Base-by-base conservation (phyloP, 2,329 filamentous ascomycete genomes). In the Cucurbitaria berberidis region DNA sequence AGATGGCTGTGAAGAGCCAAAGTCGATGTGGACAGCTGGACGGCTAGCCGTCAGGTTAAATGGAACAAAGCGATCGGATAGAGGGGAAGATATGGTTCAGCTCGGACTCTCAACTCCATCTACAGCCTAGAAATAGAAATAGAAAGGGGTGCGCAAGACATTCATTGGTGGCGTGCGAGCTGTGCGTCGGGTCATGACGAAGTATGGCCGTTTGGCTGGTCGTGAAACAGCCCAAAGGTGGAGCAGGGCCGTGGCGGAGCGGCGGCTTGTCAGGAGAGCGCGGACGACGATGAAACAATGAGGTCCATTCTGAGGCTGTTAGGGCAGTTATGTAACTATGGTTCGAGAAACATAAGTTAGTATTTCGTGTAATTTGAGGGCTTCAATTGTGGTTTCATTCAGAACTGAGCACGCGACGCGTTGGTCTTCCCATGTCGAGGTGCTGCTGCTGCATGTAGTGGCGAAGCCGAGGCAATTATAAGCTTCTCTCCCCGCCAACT, bases 51-150 rank as follows among this genome's bases (percentile, higher is more conserved):
- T 56, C 53, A 53, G 62, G 57, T 51, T 59, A 62, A 58, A 58
- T 47, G 50, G 32, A 40, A 39, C 44, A 47, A 35, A 62, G 55
- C 54, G 49, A 62, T 35, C 57, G 54, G 48, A 53, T 45, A 45
- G 59, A 58, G 57, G 59, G 51, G 48, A 44, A 34, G 48, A 35
- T 40, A 38, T 55, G 51, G 53, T 50, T 47, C 53, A 56, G 53
- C 45, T 44, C 48, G 35, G 32, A 32, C 43, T 29, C 29, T 50
- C 46, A 54, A 53, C 45, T 42, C 44, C 56, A 58, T 51, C 48
- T 52, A 45, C 18, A 22, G 27, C 27, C 59, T 59, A 59, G 42
- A 57, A 62, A 60, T 59, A 59, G 42, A 57, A 62, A 60, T 63
- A 64, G 56, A 51, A 48, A 45, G 47, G 45, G 39, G 40, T 48